Evolutionary conservation across 2,329 filamentous ascomycete genomes (phyloP).

Genomic region (Truncatella angustata): DNA sequence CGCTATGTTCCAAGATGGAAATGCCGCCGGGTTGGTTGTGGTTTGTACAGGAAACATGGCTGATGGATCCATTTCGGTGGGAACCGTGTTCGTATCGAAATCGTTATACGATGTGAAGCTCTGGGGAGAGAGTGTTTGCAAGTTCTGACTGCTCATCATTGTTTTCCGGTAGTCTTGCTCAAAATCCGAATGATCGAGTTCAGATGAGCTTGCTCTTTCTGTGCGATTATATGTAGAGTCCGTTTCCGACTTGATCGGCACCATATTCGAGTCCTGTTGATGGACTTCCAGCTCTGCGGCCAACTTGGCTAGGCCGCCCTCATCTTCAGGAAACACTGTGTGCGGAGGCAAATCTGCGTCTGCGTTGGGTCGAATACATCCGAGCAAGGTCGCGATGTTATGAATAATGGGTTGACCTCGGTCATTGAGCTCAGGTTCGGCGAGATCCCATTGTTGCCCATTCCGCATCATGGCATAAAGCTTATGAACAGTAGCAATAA

Average conservation of each 20-base stretch:
- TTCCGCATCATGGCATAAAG: constrained; percentile 63
- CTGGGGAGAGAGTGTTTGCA: constrained; percentile 52
- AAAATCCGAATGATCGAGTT: constrained; percentile 54
- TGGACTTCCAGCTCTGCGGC: constrained; percentile 53
- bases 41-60: constrained; percentile 28
- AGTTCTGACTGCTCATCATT: constrained; percentile 41
- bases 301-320: constrained; percentile 55
- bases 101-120: constrained; percentile 47
- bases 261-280: constrained; percentile 30
- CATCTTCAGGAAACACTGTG: constrained; percentile 60
- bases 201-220: constrained; percentile 53
- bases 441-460: constrained; percentile 57
- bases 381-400: constrained; percentile 62
- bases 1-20: constrained; percentile 32
- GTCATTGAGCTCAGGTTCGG: constrained; percentile 63
- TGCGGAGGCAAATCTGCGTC: constrained; percentile 59
- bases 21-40: constrained; percentile 25
- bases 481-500: constrained; percentile 65
- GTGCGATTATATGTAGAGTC: constrained; percentile 35
- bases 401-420: constrained; percentile 63
- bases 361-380: constrained; percentile 61
- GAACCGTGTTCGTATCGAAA: constrained; percentile 33
- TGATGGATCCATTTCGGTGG: constrained; percentile 24
- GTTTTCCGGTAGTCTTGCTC: constrained; percentile 53
- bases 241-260: constrained; percentile 31